phyloP scores from a whole-genome alignment of 306 rosid genomes.

The Malus sylvestris region DNA sequence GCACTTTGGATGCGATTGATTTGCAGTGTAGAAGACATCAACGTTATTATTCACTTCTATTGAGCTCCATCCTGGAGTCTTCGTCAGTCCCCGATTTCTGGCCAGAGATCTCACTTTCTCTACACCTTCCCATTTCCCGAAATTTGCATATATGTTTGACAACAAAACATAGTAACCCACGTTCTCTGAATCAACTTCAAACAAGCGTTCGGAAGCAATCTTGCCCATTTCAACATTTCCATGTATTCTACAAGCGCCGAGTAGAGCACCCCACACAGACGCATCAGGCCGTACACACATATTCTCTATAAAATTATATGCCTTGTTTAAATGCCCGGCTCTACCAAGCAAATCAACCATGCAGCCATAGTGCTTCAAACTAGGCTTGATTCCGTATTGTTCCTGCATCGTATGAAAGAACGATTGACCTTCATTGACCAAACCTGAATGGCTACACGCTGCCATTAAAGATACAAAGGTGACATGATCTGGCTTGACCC shows the following conservation, averaged over 20 bases:
- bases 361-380: slow-evolving; percentile 38
- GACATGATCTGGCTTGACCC: slow-evolving; percentile 35
- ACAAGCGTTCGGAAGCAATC: slow-evolving; percentile 38
- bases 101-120: slow-evolving; percentile 41
- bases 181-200: slow-evolving; percentile 32
- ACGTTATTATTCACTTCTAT: slow-evolving; percentile 45
- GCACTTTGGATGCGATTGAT: slow-evolving; percentile 37
- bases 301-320: slow-evolving; percentile 28
- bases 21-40: slow-evolving; percentile 39
- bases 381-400: slow-evolving; percentile 35
- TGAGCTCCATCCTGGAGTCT: slow-evolving; percentile 55
- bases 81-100: slow-evolving; percentile 32
- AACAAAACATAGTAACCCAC: slow-evolving; percentile 46
- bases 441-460: slow-evolving; percentile 52
- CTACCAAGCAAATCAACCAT: slow-evolving; percentile 52
- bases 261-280: slow-evolving; percentile 53
- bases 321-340: slow-evolving; percentile 39
- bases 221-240: slow-evolving; percentile 35
- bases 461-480: slow-evolving; percentile 38
- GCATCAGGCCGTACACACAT: slow-evolving; percentile 45
- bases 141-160: slow-evolving; percentile 42
- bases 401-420: slow-evolving; percentile 37
- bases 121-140: slow-evolving; percentile 42
- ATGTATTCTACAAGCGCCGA: slow-evolving; percentile 54
- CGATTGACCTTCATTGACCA: slow-evolving; percentile 34